Conservation (phyloP, 2,329 filamentous ascomycete species). For the Neofusicoccum sp. region DNA sequence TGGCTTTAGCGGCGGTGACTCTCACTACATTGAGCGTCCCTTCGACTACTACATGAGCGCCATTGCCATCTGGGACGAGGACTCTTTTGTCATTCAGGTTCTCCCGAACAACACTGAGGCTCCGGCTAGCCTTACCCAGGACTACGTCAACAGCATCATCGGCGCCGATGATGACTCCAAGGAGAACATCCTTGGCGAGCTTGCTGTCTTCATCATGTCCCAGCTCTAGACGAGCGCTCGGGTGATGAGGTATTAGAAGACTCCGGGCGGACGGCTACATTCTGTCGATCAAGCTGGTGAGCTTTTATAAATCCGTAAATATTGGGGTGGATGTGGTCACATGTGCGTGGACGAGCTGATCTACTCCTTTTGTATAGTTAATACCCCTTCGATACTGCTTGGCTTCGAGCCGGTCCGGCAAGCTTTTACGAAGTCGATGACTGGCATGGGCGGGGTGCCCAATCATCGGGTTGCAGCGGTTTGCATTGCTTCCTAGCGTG, state of each 20-base stretch:
- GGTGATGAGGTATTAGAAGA: background rate
- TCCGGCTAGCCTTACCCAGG: constrained; percentile 8
- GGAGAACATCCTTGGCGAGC: constrained; percentile 30
- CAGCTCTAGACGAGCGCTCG: background rate
- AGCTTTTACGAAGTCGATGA: constrained; percentile 18
- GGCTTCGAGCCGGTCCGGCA: background rate
- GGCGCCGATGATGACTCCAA: constrained; percentile 43
- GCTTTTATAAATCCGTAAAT: constrained; percentile 1
- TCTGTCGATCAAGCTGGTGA: background rate
- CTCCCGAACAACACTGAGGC: constrained; percentile 51
- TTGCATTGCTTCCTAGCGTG: constrained; percentile 6
- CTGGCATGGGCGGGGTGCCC: constrained; percentile 12
- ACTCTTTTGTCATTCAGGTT: constrained; percentile 36
- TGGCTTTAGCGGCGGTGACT: constrained; percentile 62
- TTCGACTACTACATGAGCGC: constrained; percentile 60
- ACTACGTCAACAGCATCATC: constrained; percentile 27
- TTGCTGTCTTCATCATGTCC: constrained; percentile 18
- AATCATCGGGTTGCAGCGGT: constrained; percentile 9
- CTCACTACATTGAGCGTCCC: constrained; percentile 71
- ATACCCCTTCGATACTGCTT: background rate
- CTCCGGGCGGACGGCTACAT: background rate
- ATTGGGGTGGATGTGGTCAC: constrained; percentile 7
- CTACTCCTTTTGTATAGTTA: constrained; percentile 14
- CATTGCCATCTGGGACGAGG: constrained; percentile 41
- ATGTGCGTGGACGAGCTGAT: background rate